phyloP scores from a whole-genome alignment of 2,329 filamentous ascomycete genomes.

The Colletotrichum sp. region DNA sequence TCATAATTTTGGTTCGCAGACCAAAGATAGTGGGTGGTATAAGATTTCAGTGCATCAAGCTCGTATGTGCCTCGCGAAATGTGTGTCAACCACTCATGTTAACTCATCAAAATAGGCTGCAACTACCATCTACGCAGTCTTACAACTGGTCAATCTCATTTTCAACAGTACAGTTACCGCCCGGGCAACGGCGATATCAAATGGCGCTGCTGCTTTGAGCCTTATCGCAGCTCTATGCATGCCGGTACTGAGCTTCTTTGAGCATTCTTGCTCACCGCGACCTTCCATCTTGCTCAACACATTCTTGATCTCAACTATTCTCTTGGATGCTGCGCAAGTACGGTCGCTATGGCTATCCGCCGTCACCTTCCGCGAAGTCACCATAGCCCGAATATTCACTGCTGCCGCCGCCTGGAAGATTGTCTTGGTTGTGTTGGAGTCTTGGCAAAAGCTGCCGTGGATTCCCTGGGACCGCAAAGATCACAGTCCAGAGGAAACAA shows the following conservation, averaged over 20 bases:
- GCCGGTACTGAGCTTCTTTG: slow-evolving; percentile 29
- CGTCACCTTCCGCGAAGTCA: background rate
- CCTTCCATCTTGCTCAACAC: slow-evolving; percentile 11
- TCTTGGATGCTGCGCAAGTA: background rate
- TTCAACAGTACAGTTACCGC: background rate
- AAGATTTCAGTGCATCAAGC: slow-evolving; percentile 31
- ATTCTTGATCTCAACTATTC: background rate
- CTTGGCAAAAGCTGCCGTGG: slow-evolving; percentile 21
- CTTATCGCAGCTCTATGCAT: slow-evolving; percentile 31
- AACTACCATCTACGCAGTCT: background rate
- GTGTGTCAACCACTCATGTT: background rate
- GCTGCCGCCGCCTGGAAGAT: slow-evolving; percentile 22
- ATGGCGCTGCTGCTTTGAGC: slow-evolving; percentile 29
- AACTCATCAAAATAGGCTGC: background rate
- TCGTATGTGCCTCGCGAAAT: background rate
- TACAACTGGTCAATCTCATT: background rate
- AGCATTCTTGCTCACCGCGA: slow-evolving; percentile 31
- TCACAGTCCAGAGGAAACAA: slow-evolving; percentile 40
- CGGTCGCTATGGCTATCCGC: background rate
- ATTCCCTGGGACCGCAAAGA: slow-evolving; percentile 10
- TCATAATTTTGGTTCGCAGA: slow-evolving; percentile 27
- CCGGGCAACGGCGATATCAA: background rate
- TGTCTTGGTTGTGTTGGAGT: slow-evolving; percentile 23
- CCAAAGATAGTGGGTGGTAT: slow-evolving; percentile 31
- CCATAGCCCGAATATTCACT: slow-evolving; percentile 18